Evolutionary conservation across 176 grass and related monocot species (phyloP).

Genomic region (Musa schizocarpa): DNA sequence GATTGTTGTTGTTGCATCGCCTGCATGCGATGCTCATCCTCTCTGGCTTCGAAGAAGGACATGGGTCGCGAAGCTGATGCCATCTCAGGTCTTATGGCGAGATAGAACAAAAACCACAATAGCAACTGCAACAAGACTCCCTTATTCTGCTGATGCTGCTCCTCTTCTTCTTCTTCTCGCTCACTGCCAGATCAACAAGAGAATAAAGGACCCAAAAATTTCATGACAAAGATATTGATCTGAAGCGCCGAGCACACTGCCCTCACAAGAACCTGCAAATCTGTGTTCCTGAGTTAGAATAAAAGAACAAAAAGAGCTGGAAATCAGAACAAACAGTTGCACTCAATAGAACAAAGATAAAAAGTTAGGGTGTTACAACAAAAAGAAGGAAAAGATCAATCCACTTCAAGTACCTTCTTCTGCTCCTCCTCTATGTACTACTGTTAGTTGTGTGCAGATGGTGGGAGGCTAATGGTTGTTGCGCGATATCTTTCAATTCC

Average conservation of each 20-base stretch:
- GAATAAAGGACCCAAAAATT: constrained; percentile 18
- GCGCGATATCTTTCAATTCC: constrained; percentile 76
- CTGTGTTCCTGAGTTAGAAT: constrained; percentile 8
- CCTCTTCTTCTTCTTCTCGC: background rate
- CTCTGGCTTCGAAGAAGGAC: background rate
- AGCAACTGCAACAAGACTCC: constrained; percentile 2
- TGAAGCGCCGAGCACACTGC: background rate
- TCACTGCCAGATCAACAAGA: background rate
- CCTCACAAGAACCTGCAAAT: background rate
- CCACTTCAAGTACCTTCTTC: constrained; percentile 24
- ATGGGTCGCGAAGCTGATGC: background rate
- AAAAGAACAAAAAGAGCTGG: constrained; percentile 41
- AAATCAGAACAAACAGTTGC: constrained; percentile 96
- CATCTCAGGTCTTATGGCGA: constrained; percentile 17
- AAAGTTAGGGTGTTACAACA: constrained; percentile 15
- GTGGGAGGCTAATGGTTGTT: constrained; percentile 46
- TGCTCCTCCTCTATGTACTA: constrained; percentile 17
- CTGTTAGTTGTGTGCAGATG: constrained; percentile 28
- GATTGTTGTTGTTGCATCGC: constrained; percentile 2
- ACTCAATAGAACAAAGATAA: constrained; percentile 64
- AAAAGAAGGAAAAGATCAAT: constrained; percentile 9
- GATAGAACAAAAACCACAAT: constrained; percentile 17
- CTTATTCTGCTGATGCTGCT: background rate
- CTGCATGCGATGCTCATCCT: background rate
- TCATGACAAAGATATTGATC: constrained; percentile 7